Percentiles rank a stretch among this genome's conserved stretches.
phyloP scores from a whole-genome alignment of 2,329 filamentous ascomycete genomes.

The Aaosphaeria pasadenensis region DNA sequence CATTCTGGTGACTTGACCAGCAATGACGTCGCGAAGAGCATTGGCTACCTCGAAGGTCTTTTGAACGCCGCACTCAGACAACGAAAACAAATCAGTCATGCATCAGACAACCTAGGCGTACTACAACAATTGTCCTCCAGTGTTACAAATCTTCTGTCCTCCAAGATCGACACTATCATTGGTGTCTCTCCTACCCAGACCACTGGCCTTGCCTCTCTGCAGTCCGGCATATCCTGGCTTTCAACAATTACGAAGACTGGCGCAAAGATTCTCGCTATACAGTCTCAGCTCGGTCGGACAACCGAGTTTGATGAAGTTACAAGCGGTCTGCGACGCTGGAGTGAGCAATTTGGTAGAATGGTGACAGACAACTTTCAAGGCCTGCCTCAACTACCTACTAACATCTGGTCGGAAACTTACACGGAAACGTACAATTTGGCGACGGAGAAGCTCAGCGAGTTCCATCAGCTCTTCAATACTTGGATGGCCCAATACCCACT shows the following conservation, averaged over 20 bases:
- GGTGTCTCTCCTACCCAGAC: slow-evolving; percentile 16
- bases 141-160: slow-evolving; percentile 24
- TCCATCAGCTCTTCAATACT: slow-evolving; percentile 12
- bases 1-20: slow-evolving; percentile 83
- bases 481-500: slow-evolving; percentile 23
- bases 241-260: slow-evolving; percentile 64
- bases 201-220: slow-evolving; percentile 9
- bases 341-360: slow-evolving; percentile 8
- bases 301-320: slow-evolving; percentile 24
- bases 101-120: slow-evolving; percentile 30
- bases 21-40: slow-evolving; percentile 74
- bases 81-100: slow-evolving; percentile 43
- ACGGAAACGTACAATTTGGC: slow-evolving; percentile 11
- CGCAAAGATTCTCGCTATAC: slow-evolving; percentile 60
- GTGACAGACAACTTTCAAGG: slow-evolving; percentile 13
- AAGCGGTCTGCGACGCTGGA: slow-evolving; percentile 22
- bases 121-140: slow-evolving; percentile 38
- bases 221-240: slow-evolving; percentile 55
- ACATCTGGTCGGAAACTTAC: slow-evolving; percentile 20
- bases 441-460: slow-evolving; percentile 8
- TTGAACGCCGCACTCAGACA: slow-evolving; percentile 65
- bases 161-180: slow-evolving; percentile 5
- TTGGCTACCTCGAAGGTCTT: slow-evolving; percentile 84
- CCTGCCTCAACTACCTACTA: slow-evolving; percentile 23
- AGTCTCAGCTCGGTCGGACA: slow-evolving; percentile 60